Conservation (phyloP, 1,284 basidiomycete genomes). For the Heimioporus punctisporus region DNA sequence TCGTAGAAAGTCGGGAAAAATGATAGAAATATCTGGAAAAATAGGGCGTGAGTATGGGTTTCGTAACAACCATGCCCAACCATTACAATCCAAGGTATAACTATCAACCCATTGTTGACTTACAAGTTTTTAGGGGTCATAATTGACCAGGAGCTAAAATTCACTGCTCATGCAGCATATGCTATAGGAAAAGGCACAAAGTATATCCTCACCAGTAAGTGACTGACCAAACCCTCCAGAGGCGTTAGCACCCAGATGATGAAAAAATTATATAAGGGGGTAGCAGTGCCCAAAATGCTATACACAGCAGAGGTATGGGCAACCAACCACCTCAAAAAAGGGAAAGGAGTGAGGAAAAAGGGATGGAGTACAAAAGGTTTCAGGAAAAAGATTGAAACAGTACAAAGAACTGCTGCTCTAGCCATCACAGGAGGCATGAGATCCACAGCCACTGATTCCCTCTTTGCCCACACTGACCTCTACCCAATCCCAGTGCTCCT, state of each 20-base stretch:
- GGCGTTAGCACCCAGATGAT: conserved; percentile 1
- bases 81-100: background rate
- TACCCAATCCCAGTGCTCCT: conserved; percentile 16
- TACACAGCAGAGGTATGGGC: conserved; percentile 14
- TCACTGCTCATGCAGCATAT: conserved; percentile 2
- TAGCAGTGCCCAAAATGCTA: conserved; percentile 11
- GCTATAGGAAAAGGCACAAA: conserved; percentile 10
- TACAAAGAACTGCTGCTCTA: conserved; percentile 18
- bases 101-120: background rate
- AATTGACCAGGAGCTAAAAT: conserved; percentile 12
- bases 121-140: conserved; percentile 20
- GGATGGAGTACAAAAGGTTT: conserved; percentile 8
- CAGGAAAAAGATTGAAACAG: conserved; percentile 2
- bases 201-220: conserved; percentile 2
- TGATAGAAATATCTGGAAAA: too few species aligned
- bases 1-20: too few species aligned
- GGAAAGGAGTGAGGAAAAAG: background rate
- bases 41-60: too few species aligned
- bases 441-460: conserved; percentile 17
- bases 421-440: conserved; percentile 23
- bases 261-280: background rate
- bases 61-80: background rate
- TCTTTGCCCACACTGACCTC: conserved; percentile 22
- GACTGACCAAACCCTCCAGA: background rate
- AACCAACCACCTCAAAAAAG: background rate